These are phyloP conservation scores for Dichotomocladium elegans DNA, from an alignment of 371 early-diverging fungal genomes.

Conservation along the genomic window DNA sequence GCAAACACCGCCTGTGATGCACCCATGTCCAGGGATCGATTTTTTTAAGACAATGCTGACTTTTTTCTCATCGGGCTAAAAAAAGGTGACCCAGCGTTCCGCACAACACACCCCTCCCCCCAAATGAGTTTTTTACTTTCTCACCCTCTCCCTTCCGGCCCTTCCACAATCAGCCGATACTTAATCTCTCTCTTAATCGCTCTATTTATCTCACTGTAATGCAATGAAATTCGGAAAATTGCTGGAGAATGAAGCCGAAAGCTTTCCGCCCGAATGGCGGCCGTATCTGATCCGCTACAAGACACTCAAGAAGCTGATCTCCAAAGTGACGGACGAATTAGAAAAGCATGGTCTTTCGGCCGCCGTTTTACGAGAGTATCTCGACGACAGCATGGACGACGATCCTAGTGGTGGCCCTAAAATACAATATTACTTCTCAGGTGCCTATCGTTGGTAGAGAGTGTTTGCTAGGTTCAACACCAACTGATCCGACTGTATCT, in stretches of 20 bases:
- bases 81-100: too few species aligned
- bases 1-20: too few species aligned
- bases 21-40: too few species aligned
- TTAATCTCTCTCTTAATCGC: too few species aligned
- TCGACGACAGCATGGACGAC: conserved; percentile 22
- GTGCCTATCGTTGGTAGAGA: conserved; percentile 18
- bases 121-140: too few species aligned
- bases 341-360: conserved; percentile 55
- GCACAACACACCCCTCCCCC: too few species aligned
- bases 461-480: not conserved
- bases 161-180: too few species aligned
- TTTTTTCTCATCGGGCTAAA: too few species aligned
- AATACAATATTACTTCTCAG: conserved; percentile 53
- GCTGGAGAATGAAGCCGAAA: conserved; percentile 63
- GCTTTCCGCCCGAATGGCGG: conserved; percentile 68
- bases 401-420: conserved; percentile 25
- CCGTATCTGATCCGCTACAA: conserved; percentile 67
- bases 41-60: too few species aligned
- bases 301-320: conserved; percentile 60
- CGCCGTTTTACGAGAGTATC: conserved; percentile 42
- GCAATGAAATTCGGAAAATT: conserved; percentile 77
- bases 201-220: too few species aligned
- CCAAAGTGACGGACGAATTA: conserved; percentile 64
- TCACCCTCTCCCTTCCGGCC: too few species aligned
- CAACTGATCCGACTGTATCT: not conserved